Evolutionary conservation across 2,329 filamentous ascomycete genomes (phyloP), one percentile per base, ranked within the genome.

Genomic region (Colletotrichum aenigma): DNA sequence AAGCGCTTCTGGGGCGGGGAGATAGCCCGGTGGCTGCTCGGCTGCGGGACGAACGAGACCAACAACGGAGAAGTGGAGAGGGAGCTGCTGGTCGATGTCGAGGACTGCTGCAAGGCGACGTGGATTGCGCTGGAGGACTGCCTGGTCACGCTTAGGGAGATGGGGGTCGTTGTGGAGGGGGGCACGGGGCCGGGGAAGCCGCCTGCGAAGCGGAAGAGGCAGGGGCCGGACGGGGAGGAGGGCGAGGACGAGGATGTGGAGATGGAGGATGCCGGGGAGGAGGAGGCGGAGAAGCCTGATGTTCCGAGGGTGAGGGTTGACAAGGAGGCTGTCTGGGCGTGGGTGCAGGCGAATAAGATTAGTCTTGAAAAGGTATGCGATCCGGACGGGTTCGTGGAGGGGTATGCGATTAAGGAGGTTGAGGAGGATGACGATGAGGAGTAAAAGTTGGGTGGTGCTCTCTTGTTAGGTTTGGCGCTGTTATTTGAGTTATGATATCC

Each of bases 41-140:
- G 81, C 28, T 76, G 74, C 58, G 43, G 64, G 24, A 65, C 78
- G 7, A 73, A 69, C 16, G 43, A 21, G 43, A 13, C n/a, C n/a
- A 26, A 36, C 10, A 18, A 38, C 4, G 70, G 28, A 2, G 70
- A 30, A 10, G 48, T 66, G 12, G 70, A 75, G 1, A 48, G 66
- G 36, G 60, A 36, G 21, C 81, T 87, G 6, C 84, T 96, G 69
- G 86, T 92, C 0, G 93, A 93, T 13, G 87, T 98, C 13, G 89
- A 92, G 64, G 91, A 94, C 73, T 93, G 96, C 80, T 95, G 94
- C 69, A 87, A 91, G 65, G 92, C 91, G 52, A 98, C 96, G 1
- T 98, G 95, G 88, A 98, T 98, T 83, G 88, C 94, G 71, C 90
- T 91, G 0, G 96, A 98, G 58, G 96, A 98, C 84, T 95, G 96